phyloP scores from a whole-genome alignment of 2,329 filamentous ascomycete species.

The Neophaeococcomyces aloes region DNA sequence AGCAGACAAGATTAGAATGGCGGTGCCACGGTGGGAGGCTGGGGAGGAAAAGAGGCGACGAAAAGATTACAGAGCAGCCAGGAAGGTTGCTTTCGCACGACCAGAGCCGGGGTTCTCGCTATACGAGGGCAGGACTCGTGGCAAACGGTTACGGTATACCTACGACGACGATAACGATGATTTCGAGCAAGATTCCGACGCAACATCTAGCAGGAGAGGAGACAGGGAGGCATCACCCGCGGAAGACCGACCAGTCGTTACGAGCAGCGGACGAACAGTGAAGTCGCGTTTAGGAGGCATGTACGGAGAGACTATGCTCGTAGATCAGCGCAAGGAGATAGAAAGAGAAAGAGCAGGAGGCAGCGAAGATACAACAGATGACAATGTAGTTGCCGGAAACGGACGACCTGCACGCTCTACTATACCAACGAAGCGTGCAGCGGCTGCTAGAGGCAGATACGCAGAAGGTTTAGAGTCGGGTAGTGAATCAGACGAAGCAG shows the following conservation, averaged over 20 bases:
- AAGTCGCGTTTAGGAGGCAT: slow-evolving; percentile 42
- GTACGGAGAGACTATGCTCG: slow-evolving; percentile 47
- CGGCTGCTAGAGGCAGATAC: slow-evolving; percentile 19
- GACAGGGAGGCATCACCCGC: slow-evolving; percentile 59
- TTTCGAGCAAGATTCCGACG: slow-evolving; percentile 43
- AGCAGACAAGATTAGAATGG: slow-evolving; percentile 63
- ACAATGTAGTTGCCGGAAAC: slow-evolving; percentile 17
- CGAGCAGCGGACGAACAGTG: slow-evolving; percentile 80
- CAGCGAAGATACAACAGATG: slow-evolving; percentile 30
- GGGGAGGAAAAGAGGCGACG: slow-evolving; percentile 94
- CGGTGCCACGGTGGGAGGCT: slow-evolving; percentile 81
- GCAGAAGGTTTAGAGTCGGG: slow-evolving; percentile 36
- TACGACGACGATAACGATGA: slow-evolving; percentile 82
- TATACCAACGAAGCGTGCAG: slow-evolving; percentile 10
- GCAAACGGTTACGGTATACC: slow-evolving; percentile 93
- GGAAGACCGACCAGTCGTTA: slow-evolving; percentile 50
- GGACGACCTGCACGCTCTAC: slow-evolving; percentile 34
- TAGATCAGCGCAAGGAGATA: slow-evolving; percentile 35
- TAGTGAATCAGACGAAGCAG: slow-evolving; percentile 50
- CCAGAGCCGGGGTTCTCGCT: slow-evolving; percentile 83
- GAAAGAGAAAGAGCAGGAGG: slow-evolving; percentile 34
- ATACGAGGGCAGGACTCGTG: slow-evolving; percentile 91
- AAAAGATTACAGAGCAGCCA: slow-evolving; percentile 77
- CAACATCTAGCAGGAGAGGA: slow-evolving; percentile 54
- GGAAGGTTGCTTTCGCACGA: slow-evolving; percentile 76